phyloP scores from a whole-genome alignment of 495 filamentous ascomycete genomes.

The Delitschia confertaspora region DNA sequence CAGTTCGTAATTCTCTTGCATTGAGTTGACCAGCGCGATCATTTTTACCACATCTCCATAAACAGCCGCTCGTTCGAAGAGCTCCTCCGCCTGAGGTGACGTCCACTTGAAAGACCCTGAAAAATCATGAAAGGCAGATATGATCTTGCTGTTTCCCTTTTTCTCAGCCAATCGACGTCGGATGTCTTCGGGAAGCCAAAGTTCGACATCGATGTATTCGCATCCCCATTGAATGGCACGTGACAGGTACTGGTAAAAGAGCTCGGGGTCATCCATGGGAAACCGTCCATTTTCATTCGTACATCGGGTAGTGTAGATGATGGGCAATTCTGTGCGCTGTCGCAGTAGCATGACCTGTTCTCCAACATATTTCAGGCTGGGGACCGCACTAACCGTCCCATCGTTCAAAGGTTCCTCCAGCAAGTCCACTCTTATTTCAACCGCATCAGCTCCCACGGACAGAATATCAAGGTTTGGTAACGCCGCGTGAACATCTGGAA shows the following conservation, averaged over 20 bases:
- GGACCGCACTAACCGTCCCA: slow-evolving; percentile 49
- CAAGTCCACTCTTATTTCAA: slow-evolving; percentile 75
- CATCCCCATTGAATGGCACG: slow-evolving; percentile 78
- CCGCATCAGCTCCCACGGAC: slow-evolving; percentile 73
- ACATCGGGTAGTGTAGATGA: slow-evolving; percentile 78
- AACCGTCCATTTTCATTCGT: slow-evolving; percentile 73
- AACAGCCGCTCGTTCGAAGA: slow-evolving; percentile 59
- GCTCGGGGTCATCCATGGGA: slow-evolving; percentile 64
- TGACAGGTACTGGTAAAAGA: slow-evolving; percentile 69
- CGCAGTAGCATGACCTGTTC: slow-evolving; percentile 75
- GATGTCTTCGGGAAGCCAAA: slow-evolving; percentile 74
- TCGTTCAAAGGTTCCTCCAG: slow-evolving; percentile 60
- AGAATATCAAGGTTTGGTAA: slow-evolving; percentile 76
- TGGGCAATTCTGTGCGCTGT: slow-evolving; percentile 73
- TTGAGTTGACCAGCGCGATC: slow-evolving; percentile 68
- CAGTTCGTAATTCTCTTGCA: slow-evolving; percentile 77
- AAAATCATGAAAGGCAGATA: slow-evolving; percentile 82
- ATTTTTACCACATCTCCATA: slow-evolving; percentile 83
- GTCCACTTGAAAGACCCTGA: slow-evolving; percentile 76
- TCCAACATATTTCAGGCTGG: slow-evolving; percentile 72
- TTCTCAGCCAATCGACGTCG: slow-evolving; percentile 54
- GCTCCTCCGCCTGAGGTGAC: slow-evolving; percentile 54
- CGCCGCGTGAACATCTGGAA: slow-evolving; percentile 75
- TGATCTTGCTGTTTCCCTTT: slow-evolving; percentile 68
- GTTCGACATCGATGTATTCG: slow-evolving; percentile 78